Percentiles rank a stretch among this genome's conserved stretches.
phyloP scores from a whole-genome alignment of 352 stramenopile genomes.

The Phytophthora agathidicida region DNA sequence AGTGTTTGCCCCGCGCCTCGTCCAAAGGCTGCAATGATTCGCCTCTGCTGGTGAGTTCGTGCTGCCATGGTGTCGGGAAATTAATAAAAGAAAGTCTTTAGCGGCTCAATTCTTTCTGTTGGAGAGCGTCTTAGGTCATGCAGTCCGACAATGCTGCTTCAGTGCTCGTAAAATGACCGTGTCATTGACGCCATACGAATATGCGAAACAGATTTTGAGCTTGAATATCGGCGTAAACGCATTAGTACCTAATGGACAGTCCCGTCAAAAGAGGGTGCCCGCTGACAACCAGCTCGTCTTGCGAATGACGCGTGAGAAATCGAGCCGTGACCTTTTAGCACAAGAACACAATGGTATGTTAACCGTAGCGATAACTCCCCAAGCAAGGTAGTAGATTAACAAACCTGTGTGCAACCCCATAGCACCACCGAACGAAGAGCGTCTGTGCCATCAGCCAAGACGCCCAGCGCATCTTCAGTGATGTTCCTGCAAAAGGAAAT shows the following conservation, averaged over 20 bases:
- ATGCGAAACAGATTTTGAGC: too few species aligned
- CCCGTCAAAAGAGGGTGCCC: slow-evolving; percentile 78
- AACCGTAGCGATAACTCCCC: background rate
- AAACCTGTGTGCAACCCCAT: slow-evolving; percentile 80
- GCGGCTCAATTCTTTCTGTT: too few species aligned
- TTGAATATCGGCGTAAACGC: too few species aligned
- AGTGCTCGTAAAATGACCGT: too few species aligned
- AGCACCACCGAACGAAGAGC: slow-evolving; percentile 58
- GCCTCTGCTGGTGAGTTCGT: background rate
- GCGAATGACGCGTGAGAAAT: slow-evolving; percentile 73
- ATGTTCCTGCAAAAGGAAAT: slow-evolving; percentile 83
- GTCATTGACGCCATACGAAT: too few species aligned
- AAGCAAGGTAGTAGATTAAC: slow-evolving; percentile 2
- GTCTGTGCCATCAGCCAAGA: slow-evolving; percentile 57
- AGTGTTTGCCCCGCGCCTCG: background rate
- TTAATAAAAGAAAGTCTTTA: slow-evolving; percentile 22
- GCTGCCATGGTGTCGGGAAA: background rate
- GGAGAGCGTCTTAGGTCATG: too few species aligned
- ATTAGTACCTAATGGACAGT: slow-evolving; percentile 73
- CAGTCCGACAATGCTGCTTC: too few species aligned
- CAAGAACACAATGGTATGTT: background rate
- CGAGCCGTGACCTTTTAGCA: slow-evolving; percentile 60
- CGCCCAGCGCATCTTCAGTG: slow-evolving; percentile 66
- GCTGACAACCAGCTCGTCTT: slow-evolving; percentile 63
- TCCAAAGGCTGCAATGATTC: background rate